Base-by-base conservation (phyloP, 1,284 basidiomycete genomes). In the Nidula niveotomentosa region DNA sequence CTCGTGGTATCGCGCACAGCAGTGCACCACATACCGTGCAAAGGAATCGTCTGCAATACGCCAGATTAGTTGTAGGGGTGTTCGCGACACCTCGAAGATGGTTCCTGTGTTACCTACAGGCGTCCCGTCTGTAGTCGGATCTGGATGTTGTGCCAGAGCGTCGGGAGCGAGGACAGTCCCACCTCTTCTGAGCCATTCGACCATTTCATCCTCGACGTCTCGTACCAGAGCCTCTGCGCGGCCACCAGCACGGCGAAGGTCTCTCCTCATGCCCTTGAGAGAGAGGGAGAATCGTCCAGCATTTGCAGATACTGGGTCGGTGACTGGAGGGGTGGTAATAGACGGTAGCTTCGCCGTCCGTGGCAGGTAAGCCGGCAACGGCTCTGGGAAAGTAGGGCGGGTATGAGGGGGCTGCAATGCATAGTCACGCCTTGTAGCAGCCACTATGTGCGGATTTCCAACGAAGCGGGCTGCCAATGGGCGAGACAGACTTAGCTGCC, bases 1-100 rank as follows among this genome's bases (percentile, higher is more conserved):
- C 54, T 84, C 84, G 65, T 92, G 83, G 69, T 88, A 92, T 39
- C 90, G 76, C 47, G 90, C 89, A 57, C 88, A 86, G 60, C 90
- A 92, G 60, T 93, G 90, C 6, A 92, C 83, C 48, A 92, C 80
- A 63, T 90, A 92, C 37, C 90, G 76, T 35, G 85, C 83, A 72
- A 91, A 91, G 0, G 82, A 74, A 63, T 90, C 87, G 53, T 87
- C 79, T 2, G 76, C 62, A 54, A 87, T 83, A 34, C 73, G 77
- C 90, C 90, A 93, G 1, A 92, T 77, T 30, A 92, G 76, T 65
- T 86, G 80, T 17, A 81, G 69, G 0, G 86, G 83, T 7, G 85
- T 85, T 17, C 88, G 75, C 5, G 78, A 79, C 3, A 92, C 75
- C 63, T 93, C 89, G 17, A 72, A 68, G 36, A 92, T 79, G 6